These are phyloP conservation scores for Blastomyces parvus DNA, from an alignment of 2,329 filamentous ascomycete genomes.

Conservation along the genomic window DNA sequence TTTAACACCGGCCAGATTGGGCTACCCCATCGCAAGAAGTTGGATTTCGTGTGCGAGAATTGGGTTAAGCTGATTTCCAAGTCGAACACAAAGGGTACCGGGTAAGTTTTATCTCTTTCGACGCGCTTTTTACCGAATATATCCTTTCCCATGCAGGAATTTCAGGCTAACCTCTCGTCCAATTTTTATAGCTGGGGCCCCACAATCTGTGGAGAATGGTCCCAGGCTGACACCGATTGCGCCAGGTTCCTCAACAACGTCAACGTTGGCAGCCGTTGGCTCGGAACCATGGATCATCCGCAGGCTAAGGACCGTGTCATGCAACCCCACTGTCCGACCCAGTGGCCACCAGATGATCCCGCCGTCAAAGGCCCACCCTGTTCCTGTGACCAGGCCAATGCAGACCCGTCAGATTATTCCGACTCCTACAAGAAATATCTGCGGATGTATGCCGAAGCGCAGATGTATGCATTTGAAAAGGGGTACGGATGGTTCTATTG, in stretches of 20 bases:
- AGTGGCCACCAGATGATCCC: slow-evolving; percentile 37
- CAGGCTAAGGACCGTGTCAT: slow-evolving; percentile 48
- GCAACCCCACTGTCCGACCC: slow-evolving; percentile 62
- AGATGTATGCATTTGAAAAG: slow-evolving; percentile 89
- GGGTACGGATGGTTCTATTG: slow-evolving; percentile 99
- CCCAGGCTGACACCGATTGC: slow-evolving; percentile 94
- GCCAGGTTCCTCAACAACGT: slow-evolving; percentile 81
- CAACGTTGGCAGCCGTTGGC: slow-evolving; percentile 79
- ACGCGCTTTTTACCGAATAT: neutral
- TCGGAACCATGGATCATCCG: slow-evolving; percentile 62
- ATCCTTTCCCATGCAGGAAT: neutral
- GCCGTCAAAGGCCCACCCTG: slow-evolving; percentile 41
- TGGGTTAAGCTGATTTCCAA: slow-evolving; percentile 72
- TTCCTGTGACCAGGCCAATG: slow-evolving; percentile 66
- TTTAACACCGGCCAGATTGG: slow-evolving; percentile 86
- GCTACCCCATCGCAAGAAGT: slow-evolving; percentile 70
- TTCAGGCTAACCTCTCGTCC: slow-evolving; percentile 8
- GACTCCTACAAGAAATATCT: slow-evolving; percentile 74
- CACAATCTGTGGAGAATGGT: slow-evolving; percentile 94
- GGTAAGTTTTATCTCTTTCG: slow-evolving; percentile 33
- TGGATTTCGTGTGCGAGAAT: slow-evolving; percentile 68
- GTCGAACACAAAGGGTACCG: slow-evolving; percentile 62
- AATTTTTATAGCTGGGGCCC: slow-evolving; percentile 58
- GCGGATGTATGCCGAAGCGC: slow-evolving; percentile 82
- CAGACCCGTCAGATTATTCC: slow-evolving; percentile 58